Conservation (phyloP, 345 rosid species). For the Lumnitzera littorea region DNA sequence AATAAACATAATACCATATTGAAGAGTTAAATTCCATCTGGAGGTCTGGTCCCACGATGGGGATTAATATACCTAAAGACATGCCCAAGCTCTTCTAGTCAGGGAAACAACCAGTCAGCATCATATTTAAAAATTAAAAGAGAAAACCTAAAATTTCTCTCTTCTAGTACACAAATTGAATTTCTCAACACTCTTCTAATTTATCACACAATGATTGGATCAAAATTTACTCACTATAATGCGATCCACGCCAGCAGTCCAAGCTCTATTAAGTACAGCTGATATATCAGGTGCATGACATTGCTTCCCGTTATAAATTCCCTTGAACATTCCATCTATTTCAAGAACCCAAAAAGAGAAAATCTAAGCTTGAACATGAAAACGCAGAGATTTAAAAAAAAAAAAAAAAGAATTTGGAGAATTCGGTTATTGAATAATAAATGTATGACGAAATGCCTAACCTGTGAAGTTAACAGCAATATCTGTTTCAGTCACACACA, state of each 20-base stretch:
- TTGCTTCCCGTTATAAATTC: conserved; percentile 83
- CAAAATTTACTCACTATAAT: conserved; percentile 48
- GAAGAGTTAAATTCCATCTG: too few species aligned
- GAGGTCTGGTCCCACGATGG: too few species aligned
- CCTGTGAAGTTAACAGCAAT: conserved; percentile 96
- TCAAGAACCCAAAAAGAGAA: background rate
- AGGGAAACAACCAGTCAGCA: too few species aligned
- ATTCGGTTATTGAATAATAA: background rate
- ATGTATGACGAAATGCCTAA: conserved; percentile 61
- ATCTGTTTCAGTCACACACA: conserved; percentile 38
- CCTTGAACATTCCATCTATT: conserved; percentile 95
- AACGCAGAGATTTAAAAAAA: background rate
- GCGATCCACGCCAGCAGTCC: conserved; percentile 92
- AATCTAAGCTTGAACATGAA: background rate
- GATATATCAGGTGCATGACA: conserved; percentile 66
- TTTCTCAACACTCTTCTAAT: background rate
- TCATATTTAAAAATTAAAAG: too few species aligned
- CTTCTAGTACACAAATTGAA: background rate
- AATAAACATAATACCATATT: too few species aligned
- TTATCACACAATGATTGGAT: background rate
- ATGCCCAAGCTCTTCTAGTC: too few species aligned
- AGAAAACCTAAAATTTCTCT: too few species aligned
- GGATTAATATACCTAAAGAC: too few species aligned
- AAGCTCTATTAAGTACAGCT: conserved; percentile 71
- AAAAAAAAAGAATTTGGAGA: conserved; percentile 1